phyloP scores from a whole-genome alignment of 2,329 filamentous ascomycete genomes.

The Diplocarpon rosae region DNA sequence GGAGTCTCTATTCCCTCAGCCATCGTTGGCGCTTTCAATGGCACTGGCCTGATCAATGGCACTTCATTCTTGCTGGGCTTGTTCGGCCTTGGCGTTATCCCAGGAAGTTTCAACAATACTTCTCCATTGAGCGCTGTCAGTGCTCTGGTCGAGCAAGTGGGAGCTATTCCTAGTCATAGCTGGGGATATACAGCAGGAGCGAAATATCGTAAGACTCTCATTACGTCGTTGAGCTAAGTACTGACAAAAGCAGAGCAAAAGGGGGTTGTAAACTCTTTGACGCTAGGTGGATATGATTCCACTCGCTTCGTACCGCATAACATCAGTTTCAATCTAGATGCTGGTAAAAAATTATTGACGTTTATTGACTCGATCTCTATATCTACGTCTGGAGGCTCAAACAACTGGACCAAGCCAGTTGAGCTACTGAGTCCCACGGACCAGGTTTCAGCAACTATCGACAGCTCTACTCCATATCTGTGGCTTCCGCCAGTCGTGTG shows the following conservation, averaged over 20 bases:
- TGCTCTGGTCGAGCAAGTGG: slow-evolving; percentile 46
- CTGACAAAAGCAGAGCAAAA: slow-evolving; percentile 26
- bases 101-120: slow-evolving; percentile 39
- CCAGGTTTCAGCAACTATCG: slow-evolving; percentile 33
- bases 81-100: slow-evolving; percentile 45
- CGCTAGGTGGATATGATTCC: slow-evolving; percentile 59
- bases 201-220: slow-evolving; percentile 46
- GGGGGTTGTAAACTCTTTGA: slow-evolving; percentile 45
- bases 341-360: slow-evolving; percentile 34
- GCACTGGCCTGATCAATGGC: slow-evolving; percentile 35
- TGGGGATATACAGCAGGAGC: slow-evolving; percentile 69
- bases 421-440: slow-evolving; percentile 17
- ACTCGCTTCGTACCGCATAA: slow-evolving; percentile 51
- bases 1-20: slow-evolving; percentile 29
- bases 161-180: slow-evolving; percentile 57
- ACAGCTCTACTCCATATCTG: slow-evolving; percentile 52
- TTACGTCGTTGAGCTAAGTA: neutral
- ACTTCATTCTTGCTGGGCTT: slow-evolving; percentile 44
- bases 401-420: slow-evolving; percentile 41
- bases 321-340: slow-evolving; percentile 45
- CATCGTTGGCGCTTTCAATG: slow-evolving; percentile 34
- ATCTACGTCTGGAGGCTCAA: slow-evolving; percentile 28
- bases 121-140: slow-evolving; percentile 41
- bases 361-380: slow-evolving; percentile 21
- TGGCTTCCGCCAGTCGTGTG: slow-evolving; percentile 53